These are phyloP conservation scores for Rhynchospora pubera DNA, from an alignment of 176 grass and related monocot genomes.

Conservation along the genomic window DNA sequence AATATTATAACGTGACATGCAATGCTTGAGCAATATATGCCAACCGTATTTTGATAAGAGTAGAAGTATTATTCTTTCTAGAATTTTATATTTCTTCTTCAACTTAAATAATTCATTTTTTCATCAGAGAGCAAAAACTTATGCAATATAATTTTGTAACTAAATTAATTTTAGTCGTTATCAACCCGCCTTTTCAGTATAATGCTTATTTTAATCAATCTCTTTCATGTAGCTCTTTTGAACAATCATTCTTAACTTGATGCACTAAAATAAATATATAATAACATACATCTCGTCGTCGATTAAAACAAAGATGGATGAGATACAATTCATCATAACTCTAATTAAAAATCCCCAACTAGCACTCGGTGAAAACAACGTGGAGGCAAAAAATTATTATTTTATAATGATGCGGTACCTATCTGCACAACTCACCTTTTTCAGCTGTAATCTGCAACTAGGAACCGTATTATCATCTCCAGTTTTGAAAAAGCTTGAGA, in stretches of 20 bases:
- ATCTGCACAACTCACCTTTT: slow-evolving; percentile 18
- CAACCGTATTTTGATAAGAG: background rate
- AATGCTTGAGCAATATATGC: too few species aligned
- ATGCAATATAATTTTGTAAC: background rate
- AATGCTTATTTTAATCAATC: background rate
- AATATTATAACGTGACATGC: too few species aligned
- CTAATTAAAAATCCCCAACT: background rate
- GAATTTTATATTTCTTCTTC: background rate
- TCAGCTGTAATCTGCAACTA: slow-evolving; percentile 12
- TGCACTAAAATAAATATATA: background rate
- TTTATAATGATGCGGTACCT: background rate
- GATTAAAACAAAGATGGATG: slow-evolving; percentile 1
- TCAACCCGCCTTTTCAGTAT: background rate
- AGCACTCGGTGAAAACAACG: background rate
- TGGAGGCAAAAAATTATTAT: background rate
- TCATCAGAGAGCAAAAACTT: background rate
- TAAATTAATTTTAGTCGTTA: background rate
- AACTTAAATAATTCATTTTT: background rate
- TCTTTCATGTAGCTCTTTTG: background rate
- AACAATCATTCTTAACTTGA: background rate
- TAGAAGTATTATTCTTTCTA: background rate
- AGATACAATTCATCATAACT: background rate
- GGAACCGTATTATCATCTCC: background rate
- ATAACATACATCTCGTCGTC: background rate
- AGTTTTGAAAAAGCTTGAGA: background rate